A percentile compares a stretch with the other conserved stretches of the same genome.
Evolutionary conservation across 768 basidiomycete species (phyloP).

Genomic region (Amanita inopinata): DNA sequence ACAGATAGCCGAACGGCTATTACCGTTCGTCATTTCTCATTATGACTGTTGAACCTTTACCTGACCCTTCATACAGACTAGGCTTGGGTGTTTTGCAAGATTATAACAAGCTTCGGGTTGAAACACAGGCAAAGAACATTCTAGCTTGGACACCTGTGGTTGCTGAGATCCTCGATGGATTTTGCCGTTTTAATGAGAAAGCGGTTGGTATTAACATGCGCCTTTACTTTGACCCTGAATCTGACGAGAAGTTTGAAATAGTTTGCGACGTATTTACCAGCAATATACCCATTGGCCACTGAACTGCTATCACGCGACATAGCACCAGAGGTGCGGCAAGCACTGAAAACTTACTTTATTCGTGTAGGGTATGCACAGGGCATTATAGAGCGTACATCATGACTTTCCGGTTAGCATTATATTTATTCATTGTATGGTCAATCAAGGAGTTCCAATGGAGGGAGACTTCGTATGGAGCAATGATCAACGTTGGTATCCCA

Average conservation of each 20-base stretch:
- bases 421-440: conserved; percentile 26
- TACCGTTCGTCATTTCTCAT: conserved; percentile 43
- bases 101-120: conserved; percentile 80
- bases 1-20: conserved; percentile 64
- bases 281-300: conserved; percentile 84
- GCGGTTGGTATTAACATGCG: conserved; percentile 49
- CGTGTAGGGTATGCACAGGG: conserved; percentile 69
- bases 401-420: conserved; percentile 19
- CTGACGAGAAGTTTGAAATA: conserved; percentile 22
- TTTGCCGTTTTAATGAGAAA: conserved; percentile 82
- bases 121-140: conserved; percentile 93
- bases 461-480: conserved; percentile 13
- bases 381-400: conserved; percentile 53
- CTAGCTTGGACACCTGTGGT: conserved; percentile 98
- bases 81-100: conserved; percentile 83
- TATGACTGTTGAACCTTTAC: conserved; percentile 4
- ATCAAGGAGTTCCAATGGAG: conserved; percentile 24
- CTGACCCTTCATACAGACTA: conserved; percentile 39
- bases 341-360: conserved; percentile 69
- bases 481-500: conserved; percentile 31
- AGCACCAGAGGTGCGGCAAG: conserved; percentile 72
- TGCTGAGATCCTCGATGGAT: conserved; percentile 88
- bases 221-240: conserved; percentile 8
- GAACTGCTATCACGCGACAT: conserved; percentile 80
- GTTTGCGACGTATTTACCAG: conserved; percentile 84